Percentiles rank a stretch among this genome's conserved stretches.
These are phyloP conservation scores for Fragaria nilgerrensis DNA, from an alignment of 306 rosid species.

Conservation along the genomic window DNA sequence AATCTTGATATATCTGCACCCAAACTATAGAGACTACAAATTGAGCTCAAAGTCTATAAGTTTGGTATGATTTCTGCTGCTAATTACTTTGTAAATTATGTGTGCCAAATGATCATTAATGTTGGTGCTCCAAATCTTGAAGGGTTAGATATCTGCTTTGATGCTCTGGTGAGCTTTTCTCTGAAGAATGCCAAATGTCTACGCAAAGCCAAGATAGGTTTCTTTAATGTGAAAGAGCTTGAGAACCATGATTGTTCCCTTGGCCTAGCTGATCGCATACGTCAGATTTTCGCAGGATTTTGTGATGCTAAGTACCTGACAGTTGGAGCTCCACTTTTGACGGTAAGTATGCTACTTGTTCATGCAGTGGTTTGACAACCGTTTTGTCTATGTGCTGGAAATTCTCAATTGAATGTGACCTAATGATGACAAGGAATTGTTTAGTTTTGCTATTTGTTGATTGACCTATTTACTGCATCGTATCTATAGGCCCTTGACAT, in stretches of 20 bases:
- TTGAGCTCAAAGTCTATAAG: fast-evolving
- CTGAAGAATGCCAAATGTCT: neutral
- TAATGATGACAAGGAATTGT: neutral
- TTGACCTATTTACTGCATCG: neutral
- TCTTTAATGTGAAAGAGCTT: neutral
- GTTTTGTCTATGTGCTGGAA: neutral
- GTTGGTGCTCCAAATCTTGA: neutral
- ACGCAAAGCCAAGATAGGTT: neutral
- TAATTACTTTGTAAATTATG: too few species aligned
- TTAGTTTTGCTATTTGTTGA: neutral
- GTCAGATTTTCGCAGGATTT: neutral
- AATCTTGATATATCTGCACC: too few species aligned
- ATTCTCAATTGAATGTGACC: neutral
- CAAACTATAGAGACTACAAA: neutral
- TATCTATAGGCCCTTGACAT: neutral
- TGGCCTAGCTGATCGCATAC: neutral
- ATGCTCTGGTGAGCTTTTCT: neutral
- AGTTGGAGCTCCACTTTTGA: neutral
- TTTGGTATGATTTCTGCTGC: neutral
- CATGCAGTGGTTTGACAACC: neutral
- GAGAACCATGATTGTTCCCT: neutral
- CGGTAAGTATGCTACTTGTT: neutral
- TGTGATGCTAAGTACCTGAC: neutral
- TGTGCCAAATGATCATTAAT: neutral
- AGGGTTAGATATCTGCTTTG: neutral